phyloP scores from a whole-genome alignment of 768 basidiomycete genomes.

The Rubroboletus satanas region DNA sequence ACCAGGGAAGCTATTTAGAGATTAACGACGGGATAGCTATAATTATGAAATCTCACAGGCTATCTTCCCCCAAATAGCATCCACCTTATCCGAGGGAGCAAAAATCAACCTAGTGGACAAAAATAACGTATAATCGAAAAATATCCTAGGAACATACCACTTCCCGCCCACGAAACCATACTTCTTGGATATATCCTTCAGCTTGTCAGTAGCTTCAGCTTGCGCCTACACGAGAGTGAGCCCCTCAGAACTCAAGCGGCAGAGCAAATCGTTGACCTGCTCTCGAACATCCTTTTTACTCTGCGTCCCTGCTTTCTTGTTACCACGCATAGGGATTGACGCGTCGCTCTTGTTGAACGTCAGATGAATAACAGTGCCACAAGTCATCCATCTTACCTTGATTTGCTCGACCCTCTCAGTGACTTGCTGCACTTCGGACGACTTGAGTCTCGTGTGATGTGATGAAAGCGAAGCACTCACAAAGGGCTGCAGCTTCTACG shows the following conservation, averaged over 20 bases:
- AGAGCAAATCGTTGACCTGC: constrained; percentile 38
- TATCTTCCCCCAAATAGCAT: constrained; percentile 57
- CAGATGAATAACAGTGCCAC: not conserved
- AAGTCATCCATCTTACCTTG: constrained; percentile 38
- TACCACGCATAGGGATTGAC: constrained; percentile 62
- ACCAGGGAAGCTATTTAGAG: constrained; percentile 52
- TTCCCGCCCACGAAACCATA: constrained; percentile 59
- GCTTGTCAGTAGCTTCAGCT: constrained; percentile 50
- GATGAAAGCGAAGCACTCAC: constrained; percentile 32
- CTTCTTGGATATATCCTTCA: constrained; percentile 56
- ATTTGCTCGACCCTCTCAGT: constrained; percentile 57
- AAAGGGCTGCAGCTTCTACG: constrained; percentile 41
- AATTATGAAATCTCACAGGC: constrained; percentile 44
- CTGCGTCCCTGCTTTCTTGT: constrained; percentile 66
- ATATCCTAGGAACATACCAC: constrained; percentile 43
- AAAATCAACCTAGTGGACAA: constrained; percentile 58
- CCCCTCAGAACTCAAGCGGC: not conserved
- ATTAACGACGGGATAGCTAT: not conserved
- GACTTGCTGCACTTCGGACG: constrained; percentile 49
- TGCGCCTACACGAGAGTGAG: constrained; percentile 44
- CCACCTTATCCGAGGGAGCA: constrained; percentile 56
- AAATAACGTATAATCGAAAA: not conserved
- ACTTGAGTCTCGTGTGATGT: not conserved
- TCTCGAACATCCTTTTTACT: constrained; percentile 77
- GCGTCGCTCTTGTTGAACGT: constrained; percentile 49